Evolutionary conservation across 768 basidiomycete species (phyloP), one percentile per base, ranked within the genome.

Genomic region (Xerocomus brunneocitrinus): DNA sequence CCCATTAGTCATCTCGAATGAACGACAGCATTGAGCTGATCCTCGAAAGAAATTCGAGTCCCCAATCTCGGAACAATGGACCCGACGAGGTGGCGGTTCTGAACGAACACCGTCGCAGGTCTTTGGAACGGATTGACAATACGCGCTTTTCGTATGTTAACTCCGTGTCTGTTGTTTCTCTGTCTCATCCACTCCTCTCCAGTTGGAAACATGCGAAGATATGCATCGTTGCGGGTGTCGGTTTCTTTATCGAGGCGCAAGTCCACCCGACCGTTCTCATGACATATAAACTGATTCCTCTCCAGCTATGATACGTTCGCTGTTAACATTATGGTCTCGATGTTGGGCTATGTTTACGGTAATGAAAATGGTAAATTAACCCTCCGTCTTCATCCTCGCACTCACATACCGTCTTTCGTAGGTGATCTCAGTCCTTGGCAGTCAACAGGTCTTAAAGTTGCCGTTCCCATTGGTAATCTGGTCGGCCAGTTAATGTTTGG

Each of bases 221-320:
- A 58, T 82, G 80, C 62, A 60, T 82, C 50, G 74, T 80, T 3
- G 69, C 87, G 5, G 90, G 91, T 60, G 84, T 85, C 14, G 91
- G 91, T 25, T 94, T 95, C 79, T 94, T 93, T 78, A 90, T 92
- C 38, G 89, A 89, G 69, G 83, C 85, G 80, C 81, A 64, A 63
- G 79, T 57, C 22, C 10, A n/a, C 71, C 2, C 27, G 44, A 24
- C 36, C 46, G 16, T 35, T 32, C 13, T n/a, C n/a, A 42, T 27
- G 4, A n/a, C 10, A 36, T 22, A 19, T n/a, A 22, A 25, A 8
- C 25, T 54, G n/a, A 61, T 41, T n/a, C 44, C 31, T 44, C 47
- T 36, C 48, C 35, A 69, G 68, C 32, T 90, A 90, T 60, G 90
- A 92, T 58, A 83, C 93, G 55, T 95, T 95, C 64, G 87, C 89